Evolutionary conservation across 495 filamentous ascomycete species (phyloP).

Genomic region (Aspergillus baeticus): DNA sequence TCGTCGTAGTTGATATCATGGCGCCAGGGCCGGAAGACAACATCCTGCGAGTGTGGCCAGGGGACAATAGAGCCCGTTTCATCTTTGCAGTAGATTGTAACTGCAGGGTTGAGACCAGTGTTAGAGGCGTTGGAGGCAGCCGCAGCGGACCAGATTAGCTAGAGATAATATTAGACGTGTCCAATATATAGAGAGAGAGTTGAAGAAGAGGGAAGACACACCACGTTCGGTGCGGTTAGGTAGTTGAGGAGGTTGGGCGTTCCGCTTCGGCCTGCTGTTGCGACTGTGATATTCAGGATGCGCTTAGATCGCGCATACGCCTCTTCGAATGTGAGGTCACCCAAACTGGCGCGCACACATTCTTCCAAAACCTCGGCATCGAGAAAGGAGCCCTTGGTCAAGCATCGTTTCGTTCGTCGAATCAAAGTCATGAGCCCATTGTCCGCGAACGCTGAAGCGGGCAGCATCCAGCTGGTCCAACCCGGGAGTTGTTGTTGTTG

Average conservation of each 20-base stretch:
- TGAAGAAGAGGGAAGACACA: slow-evolving; percentile 42
- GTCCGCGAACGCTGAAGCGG: slow-evolving; percentile 17
- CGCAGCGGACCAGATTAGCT: slow-evolving; percentile 92
- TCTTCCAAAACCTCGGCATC: slow-evolving; percentile 81
- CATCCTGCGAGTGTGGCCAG: slow-evolving; percentile 68
- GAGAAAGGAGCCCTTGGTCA: slow-evolving; percentile 76
- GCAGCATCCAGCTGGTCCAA: slow-evolving; percentile 19
- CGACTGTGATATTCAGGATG: slow-evolving; percentile 90
- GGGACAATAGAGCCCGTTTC: slow-evolving; percentile 73
- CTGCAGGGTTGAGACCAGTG: slow-evolving; percentile 61
- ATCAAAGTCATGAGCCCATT: slow-evolving; percentile 56
- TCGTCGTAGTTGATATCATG: slow-evolving; percentile 68
- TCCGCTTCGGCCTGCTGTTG: slow-evolving; percentile 67
- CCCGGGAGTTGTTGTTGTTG: slow-evolving; percentile 13
- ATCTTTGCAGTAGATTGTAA: slow-evolving; percentile 80
- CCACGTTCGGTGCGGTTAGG: slow-evolving; percentile 90
- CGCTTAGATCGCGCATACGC: slow-evolving; percentile 83
- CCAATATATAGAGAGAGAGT: background rate
- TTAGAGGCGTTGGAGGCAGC: slow-evolving; percentile 86
- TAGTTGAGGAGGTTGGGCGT: slow-evolving; percentile 89
- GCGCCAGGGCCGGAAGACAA: slow-evolving; percentile 67
- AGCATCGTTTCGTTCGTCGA: slow-evolving; percentile 63
- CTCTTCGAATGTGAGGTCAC: slow-evolving; percentile 91
- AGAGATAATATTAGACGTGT: background rate
- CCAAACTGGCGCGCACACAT: slow-evolving; percentile 81